phyloP scores from a whole-genome alignment of 495 filamentous ascomycete species.

The Gamarada debralockiae region DNA sequence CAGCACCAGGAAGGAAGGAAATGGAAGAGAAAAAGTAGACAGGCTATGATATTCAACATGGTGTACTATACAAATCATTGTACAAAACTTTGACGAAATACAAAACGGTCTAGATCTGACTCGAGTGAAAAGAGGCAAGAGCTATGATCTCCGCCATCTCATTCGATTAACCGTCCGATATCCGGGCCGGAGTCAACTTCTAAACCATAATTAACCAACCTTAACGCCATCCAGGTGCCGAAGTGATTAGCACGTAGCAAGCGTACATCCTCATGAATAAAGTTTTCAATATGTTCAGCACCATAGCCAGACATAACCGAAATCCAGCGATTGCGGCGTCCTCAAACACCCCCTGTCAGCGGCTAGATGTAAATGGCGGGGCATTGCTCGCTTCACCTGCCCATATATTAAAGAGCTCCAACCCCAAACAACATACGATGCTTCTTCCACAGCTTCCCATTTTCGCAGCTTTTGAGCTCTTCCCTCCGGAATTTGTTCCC shows the following conservation, averaged over 20 bases:
- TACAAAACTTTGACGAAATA: no score
- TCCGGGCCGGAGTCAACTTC: no score
- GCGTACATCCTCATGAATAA: no score
- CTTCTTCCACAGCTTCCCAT: background rate
- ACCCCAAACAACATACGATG: conserved; percentile 12
- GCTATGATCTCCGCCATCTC: no score
- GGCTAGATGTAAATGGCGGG: conserved; percentile 12
- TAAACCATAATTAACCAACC: no score
- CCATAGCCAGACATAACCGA: conserved; percentile 10
- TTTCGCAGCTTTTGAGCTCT: conserved; percentile 2
- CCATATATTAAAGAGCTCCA: background rate
- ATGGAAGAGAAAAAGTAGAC: conserved; percentile 7
- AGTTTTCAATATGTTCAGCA: background rate
- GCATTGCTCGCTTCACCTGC: background rate
- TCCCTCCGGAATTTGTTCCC: background rate
- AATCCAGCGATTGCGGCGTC: conserved; percentile 13
- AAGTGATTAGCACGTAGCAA: no score
- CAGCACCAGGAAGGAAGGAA: background rate
- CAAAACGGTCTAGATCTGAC: no score
- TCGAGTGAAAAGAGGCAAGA: no score
- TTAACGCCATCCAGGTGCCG: no score
- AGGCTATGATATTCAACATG: no score
- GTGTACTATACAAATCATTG: no score
- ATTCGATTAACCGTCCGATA: no score
- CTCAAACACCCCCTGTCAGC: background rate